Percentiles rank a stretch among this genome's conserved stretches.
Evolutionary conservation across 2,329 filamentous ascomycete genomes (phyloP).

Genomic region (Phyllosticta capitalensis): DNA sequence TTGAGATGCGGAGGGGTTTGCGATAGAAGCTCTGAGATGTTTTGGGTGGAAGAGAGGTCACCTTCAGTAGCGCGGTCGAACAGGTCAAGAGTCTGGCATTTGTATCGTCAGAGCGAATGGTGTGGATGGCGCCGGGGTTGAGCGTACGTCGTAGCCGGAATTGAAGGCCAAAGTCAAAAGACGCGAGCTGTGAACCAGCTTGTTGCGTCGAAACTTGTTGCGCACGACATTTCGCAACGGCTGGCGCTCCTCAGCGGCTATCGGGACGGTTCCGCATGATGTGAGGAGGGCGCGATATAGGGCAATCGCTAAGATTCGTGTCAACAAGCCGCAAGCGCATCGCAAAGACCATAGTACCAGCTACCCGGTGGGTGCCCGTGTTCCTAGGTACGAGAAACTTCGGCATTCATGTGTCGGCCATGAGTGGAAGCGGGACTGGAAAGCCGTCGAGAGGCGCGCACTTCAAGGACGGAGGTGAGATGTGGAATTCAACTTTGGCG

Average conservation of each 20-base stretch:
- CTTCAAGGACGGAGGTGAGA: not conserved
- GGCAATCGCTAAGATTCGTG: slow-evolving; percentile 47
- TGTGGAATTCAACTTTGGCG: slow-evolving; percentile 1
- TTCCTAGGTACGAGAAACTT: slow-evolving; percentile 35
- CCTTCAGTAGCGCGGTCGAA: slow-evolving; percentile 32
- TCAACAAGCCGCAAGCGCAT: not conserved
- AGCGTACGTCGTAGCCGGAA: slow-evolving; percentile 43
- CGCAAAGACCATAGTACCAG: slow-evolving; percentile 28
- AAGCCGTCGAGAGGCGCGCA: not conserved
- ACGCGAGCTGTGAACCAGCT: slow-evolving; percentile 46
- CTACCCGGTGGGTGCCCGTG: slow-evolving; percentile 42
- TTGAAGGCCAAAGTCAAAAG: slow-evolving; percentile 54
- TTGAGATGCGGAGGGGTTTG: slow-evolving; percentile 18
- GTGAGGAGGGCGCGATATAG: slow-evolving; percentile 62
- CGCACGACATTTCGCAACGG: slow-evolving; percentile 51
- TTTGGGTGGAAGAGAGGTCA: slow-evolving; percentile 17
- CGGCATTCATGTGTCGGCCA: slow-evolving; percentile 33
- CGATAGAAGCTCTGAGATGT: slow-evolving; percentile 19
- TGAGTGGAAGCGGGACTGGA: not conserved
- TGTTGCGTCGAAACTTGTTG: slow-evolving; percentile 54
- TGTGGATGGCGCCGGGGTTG: not conserved
- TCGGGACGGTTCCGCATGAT: slow-evolving; percentile 44
- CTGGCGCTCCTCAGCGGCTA: slow-evolving; percentile 39
- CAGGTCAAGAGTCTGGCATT: not conserved
- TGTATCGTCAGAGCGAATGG: not conserved